Percentiles rank a stretch among this genome's conserved stretches.
Conservation (phyloP, 345 rosid genomes). For the Eucalyptus camaldulensis region DNA sequence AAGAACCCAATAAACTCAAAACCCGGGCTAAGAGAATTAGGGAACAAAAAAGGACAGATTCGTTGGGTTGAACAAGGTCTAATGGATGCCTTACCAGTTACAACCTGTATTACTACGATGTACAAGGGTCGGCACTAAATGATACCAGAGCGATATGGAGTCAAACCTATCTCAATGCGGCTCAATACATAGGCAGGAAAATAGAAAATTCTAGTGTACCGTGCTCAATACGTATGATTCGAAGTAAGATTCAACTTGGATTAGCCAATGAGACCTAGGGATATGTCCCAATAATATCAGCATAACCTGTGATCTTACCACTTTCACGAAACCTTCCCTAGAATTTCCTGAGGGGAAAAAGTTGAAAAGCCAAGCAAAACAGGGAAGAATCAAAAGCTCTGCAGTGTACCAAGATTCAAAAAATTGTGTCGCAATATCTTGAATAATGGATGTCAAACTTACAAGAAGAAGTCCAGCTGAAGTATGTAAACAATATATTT, state of each 20-base stretch:
- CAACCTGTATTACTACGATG: background rate
- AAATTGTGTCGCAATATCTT: accelerated
- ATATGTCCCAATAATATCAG: background rate
- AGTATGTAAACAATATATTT: background rate
- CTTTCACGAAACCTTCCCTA: background rate
- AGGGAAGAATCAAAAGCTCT: background rate
- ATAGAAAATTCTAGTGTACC: background rate
- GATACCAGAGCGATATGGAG: background rate
- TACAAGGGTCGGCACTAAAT: background rate
- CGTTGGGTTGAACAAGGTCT: background rate
- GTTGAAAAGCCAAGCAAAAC: background rate
- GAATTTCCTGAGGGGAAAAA: background rate
- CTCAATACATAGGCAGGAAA: background rate
- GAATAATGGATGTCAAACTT: background rate
- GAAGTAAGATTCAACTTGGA: background rate
- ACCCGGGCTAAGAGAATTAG: background rate
- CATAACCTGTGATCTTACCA: background rate
- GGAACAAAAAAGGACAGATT: background rate
- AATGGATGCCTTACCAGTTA: background rate
- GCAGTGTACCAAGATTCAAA: background rate
- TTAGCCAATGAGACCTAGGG: background rate
- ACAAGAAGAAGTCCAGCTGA: background rate
- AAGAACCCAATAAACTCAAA: background rate
- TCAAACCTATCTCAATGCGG: background rate
- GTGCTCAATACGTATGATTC: background rate